phyloP scores from a whole-genome alignment of 805 yeast species.

The Metschnikowia colocasiae region DNA sequence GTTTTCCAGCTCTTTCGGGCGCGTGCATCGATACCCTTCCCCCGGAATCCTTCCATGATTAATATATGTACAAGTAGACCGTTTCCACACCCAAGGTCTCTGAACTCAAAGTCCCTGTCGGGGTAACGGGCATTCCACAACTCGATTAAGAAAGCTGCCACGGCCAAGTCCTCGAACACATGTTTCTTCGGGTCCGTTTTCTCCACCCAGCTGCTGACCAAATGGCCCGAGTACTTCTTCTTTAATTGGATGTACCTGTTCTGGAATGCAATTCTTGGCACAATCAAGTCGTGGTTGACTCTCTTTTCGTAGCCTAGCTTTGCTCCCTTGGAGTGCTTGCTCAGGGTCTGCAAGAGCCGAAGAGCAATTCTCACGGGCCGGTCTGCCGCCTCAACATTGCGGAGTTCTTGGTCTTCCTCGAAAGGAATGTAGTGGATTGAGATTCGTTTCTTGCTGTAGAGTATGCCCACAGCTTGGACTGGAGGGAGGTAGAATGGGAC shows the following conservation, averaged over 20 bases:
- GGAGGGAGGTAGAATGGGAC: constrained; percentile 90
- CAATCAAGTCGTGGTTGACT: constrained; percentile 84
- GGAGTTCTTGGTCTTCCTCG: constrained; percentile 21
- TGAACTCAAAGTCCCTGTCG: constrained; percentile 58
- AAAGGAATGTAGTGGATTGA: constrained; percentile 79
- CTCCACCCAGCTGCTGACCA: constrained; percentile 87
- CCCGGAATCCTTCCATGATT: constrained; percentile 72
- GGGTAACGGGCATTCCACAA: constrained; percentile 59
- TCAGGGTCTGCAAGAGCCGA: constrained; percentile 72
- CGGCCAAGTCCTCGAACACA: constrained; percentile 93
- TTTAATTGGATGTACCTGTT: constrained; percentile 75
- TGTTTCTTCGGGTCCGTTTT: constrained; percentile 93
- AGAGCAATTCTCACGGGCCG: constrained; percentile 80
- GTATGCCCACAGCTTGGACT: constrained; percentile 72
- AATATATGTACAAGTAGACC: constrained; percentile 79
- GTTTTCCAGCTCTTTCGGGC: constrained; percentile 81
- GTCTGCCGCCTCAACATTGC: constrained; percentile 42
- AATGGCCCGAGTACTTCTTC: constrained; percentile 68
- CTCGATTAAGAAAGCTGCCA: constrained; percentile 90
- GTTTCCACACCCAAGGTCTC: constrained; percentile 94
- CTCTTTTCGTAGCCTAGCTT: constrained; percentile 82
- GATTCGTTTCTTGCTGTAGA: constrained; percentile 44
- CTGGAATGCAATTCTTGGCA: constrained; percentile 78
- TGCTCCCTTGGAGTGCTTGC: constrained; percentile 80
- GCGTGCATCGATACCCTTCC: constrained; percentile 87